These are phyloP conservation scores for Raphanus hybrid DNA, from an alignment of 441 rosid genomes.

Conservation along the genomic window DNA sequence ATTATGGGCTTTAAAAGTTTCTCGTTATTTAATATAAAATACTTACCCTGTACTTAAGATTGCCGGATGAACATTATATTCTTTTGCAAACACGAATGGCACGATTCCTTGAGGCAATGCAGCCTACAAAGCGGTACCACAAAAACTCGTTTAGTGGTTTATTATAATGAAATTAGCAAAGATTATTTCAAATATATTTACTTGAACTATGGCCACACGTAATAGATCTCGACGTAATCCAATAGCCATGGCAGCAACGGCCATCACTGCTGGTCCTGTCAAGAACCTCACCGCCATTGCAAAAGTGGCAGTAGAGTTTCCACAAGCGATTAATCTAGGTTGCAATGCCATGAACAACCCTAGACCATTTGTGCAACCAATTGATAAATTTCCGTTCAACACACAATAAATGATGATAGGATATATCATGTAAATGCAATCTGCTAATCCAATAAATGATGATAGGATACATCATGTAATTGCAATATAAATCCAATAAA, in stretches of 20 bases:
- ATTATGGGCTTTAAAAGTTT: background rate
- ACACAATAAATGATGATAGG: background rate
- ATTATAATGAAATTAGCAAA: background rate
- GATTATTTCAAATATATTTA: slow-evolving; percentile 19
- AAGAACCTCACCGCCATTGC: slow-evolving; percentile 85
- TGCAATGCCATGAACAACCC: slow-evolving; percentile 97
- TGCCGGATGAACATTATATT: background rate
- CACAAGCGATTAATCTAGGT: slow-evolving; percentile 90
- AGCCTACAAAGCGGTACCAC: slow-evolving; percentile 7
- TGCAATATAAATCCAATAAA: background rate
- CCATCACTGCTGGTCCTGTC: slow-evolving; percentile 87
- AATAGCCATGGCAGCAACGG: slow-evolving; percentile 70
- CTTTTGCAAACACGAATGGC: slow-evolving; percentile 2
- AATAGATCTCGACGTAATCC: slow-evolving; percentile 70
- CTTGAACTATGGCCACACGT: slow-evolving; percentile 90
- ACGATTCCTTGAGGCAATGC: slow-evolving; percentile 4
- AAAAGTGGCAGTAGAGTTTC: slow-evolving; percentile 68
- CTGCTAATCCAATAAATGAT: background rate
- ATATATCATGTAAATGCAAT: slow-evolving; percentile 13
- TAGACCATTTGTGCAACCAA: slow-evolving; percentile 32
- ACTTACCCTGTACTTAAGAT: slow-evolving; percentile 8
- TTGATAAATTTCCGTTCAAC: background rate
- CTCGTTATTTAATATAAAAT: background rate
- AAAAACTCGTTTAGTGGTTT: background rate
- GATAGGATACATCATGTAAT: slow-evolving; percentile 2